These are phyloP conservation scores for Phialocephala sp. DNA, from an alignment of 2,329 filamentous ascomycete genomes.

Conservation along the genomic window DNA sequence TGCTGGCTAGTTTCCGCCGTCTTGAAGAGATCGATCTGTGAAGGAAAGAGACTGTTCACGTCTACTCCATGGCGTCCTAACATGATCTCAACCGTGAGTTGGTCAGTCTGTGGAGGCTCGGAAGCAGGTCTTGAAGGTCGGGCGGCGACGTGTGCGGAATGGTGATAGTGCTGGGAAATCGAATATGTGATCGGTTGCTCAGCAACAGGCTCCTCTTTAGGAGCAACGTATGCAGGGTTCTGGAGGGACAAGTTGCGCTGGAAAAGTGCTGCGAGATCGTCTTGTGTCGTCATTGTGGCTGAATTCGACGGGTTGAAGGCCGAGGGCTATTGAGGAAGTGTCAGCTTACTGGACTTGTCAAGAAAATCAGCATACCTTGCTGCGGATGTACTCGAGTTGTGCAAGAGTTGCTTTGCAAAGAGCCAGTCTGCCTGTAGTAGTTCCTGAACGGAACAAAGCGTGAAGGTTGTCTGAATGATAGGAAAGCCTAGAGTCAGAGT, in stretches of 20 bases:
- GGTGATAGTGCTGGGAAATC: constrained; percentile 83
- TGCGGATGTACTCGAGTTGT: constrained; percentile 35
- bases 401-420: constrained; percentile 37
- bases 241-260: constrained; percentile 73
- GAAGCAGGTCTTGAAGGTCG: constrained; percentile 54
- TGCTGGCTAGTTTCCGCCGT: constrained; percentile 76
- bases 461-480: constrained; percentile 31
- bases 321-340: constrained; percentile 40
- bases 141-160: constrained; percentile 70
- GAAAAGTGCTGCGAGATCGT: constrained; percentile 84
- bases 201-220: constrained; percentile 43
- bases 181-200: constrained; percentile 68
- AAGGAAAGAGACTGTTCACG: constrained; percentile 69
- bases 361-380: constrained; percentile 41
- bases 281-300: constrained; percentile 68
- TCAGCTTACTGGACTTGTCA: constrained; percentile 31
- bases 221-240: constrained; percentile 40
- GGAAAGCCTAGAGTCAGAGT: constrained; percentile 40
- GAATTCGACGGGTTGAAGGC: constrained; percentile 45
- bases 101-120: constrained; percentile 55
- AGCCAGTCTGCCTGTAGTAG: constrained; percentile 30
- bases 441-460: constrained; percentile 24
- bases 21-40: constrained; percentile 80
- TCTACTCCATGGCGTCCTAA: constrained; percentile 73
- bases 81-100: constrained; percentile 60